Conservation (phyloP, 768 basidiomycete genomes). For the Lactarius quietus region DNA sequence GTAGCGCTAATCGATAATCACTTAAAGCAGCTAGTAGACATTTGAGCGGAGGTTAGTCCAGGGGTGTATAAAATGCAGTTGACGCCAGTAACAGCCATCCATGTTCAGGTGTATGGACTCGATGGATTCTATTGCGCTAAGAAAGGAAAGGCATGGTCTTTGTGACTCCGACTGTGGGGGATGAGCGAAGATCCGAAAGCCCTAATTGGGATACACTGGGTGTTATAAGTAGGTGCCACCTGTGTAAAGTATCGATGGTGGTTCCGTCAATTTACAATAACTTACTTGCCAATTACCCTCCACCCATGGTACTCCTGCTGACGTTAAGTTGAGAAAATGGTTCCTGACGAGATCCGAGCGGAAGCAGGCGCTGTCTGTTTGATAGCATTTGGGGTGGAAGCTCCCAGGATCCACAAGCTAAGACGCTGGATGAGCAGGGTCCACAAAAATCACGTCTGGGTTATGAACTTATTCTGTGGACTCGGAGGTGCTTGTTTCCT, state of each 20-base stretch:
- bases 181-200: not conserved
- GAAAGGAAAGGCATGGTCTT: not conserved
- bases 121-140: not conserved
- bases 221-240: not conserved
- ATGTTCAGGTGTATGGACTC: not conserved
- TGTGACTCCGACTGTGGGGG: not conserved
- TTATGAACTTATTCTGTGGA: not conserved
- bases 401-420: not conserved
- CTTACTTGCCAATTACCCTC: not conserved
- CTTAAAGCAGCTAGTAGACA: not conserved
- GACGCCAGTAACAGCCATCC: not conserved
- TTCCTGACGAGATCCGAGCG: not conserved
- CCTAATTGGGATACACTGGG: not conserved
- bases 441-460: no score
- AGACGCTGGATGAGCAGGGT: not conserved
- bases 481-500: no score
- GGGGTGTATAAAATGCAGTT: not conserved
- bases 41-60: not conserved
- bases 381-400: not conserved
- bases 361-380: not conserved
- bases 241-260: not conserved
- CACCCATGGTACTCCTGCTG: not conserved
- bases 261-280: not conserved
- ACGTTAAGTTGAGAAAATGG: not conserved
- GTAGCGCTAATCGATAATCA: not conserved